Evolutionary conservation across 78 protist genomes (phyloP), one percentile per base, ranked within the genome.

Genomic region (Dictyostelium firmibasis): DNA sequence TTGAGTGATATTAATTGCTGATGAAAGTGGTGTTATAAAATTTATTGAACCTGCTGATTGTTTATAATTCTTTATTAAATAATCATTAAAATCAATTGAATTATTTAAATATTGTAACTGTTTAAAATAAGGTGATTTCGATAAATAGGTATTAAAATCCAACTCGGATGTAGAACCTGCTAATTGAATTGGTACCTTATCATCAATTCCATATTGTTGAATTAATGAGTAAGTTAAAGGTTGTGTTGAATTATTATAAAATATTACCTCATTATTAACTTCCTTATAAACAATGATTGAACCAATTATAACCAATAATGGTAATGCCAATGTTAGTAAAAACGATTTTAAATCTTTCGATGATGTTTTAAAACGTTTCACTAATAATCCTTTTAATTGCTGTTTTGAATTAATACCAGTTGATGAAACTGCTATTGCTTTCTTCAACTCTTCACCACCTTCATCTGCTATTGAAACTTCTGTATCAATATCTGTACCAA

Each of bases 251-350:
- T 78, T 44, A 69, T 70, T 57, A 76, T 43, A 29, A 25, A 31
- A 50, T 18, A 35, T 23, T 6, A 18, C 50, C 1, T 27, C 83
- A 8, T 3, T 27, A 13, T 43, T 14, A n/a, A 81, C 78, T 23
- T 38, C 36, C 38, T 89, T 81, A 7, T 64, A 89, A n/a, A 89
- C 87, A 13, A 89, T n/a, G 35, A 89, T 89, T 3, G 94, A 57
- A 11, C 86, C 94, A 35, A 67, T 72, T 8, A 89, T 67, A 11
- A 89, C 84, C 1, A 50, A 20, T 3, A 43, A 64, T 23, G 94
- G 94, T 14, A 89, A n/a, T 0, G 81, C 1, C 0, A 89, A 62
- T 5, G 87, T 23, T 10, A 89, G 33, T 3, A 81, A 10, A 36
- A 89, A 89, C 9, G 81, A 16, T 50, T 81, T 78, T 0, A 69